phyloP scores from a whole-genome alignment of 192 early-diverging fungal genomes.

The Umbelopsis sp. region DNA sequence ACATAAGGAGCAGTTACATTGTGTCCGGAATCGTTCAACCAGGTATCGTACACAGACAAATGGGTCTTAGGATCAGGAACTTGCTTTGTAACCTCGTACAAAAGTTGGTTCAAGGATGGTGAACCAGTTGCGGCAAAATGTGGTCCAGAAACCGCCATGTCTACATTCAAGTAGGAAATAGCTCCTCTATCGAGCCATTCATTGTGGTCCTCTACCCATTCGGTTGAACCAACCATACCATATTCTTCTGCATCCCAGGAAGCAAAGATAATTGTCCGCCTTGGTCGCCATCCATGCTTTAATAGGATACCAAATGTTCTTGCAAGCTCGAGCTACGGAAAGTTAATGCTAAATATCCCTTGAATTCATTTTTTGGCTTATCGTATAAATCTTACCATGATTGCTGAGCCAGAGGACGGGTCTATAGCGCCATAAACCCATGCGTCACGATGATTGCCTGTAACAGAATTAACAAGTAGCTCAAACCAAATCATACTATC shows the following conservation, averaged over 20 bases:
- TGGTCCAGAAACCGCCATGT: constrained; percentile 50
- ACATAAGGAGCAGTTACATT: not conserved
- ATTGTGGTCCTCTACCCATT: constrained; percentile 64
- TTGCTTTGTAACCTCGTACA: constrained; percentile 48
- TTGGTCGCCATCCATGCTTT: constrained; percentile 60
- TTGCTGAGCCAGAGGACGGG: constrained; percentile 60
- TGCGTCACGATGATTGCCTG: constrained; percentile 66
- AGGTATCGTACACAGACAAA: constrained; percentile 47
- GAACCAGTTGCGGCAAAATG: constrained; percentile 48
- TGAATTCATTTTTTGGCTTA: not conserved
- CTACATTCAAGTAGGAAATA: constrained; percentile 62
- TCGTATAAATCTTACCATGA: constrained; percentile 30
- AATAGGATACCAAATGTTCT: constrained; percentile 51
- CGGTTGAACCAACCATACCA: constrained; percentile 62
- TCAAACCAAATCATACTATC: not conserved
- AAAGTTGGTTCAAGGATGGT: constrained; percentile 46
- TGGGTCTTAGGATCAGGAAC: constrained; percentile 47
- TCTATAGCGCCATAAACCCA: constrained; percentile 68
- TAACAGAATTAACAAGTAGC: not conserved
- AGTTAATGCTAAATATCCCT: not conserved
- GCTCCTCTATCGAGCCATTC: constrained; percentile 50
- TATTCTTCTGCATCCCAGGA: constrained; percentile 74
- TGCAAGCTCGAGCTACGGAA: constrained; percentile 49
- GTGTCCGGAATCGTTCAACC: constrained; percentile 20
- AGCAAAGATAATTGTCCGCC: constrained; percentile 58